phyloP scores from a whole-genome alignment of 306 rosid species.

The Medicago truncatula region DNA sequence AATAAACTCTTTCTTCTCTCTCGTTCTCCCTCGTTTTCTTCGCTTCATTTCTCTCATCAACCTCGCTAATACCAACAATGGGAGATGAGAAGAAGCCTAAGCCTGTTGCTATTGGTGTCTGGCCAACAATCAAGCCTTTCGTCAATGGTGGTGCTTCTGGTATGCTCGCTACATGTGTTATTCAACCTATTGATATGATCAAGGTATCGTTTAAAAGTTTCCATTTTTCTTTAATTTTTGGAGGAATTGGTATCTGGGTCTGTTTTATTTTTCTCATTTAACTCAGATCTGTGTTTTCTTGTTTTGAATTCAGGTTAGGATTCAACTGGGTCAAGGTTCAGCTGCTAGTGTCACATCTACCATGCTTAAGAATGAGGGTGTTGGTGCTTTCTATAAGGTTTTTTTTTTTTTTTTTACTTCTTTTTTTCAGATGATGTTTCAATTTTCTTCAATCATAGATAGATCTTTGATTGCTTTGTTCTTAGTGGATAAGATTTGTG shows the following conservation, averaged over 20 bases:
- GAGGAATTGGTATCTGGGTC: background rate
- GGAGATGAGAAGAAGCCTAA: conserved; percentile 87
- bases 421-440: conserved; percentile 1
- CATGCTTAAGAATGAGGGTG: conserved; percentile 92
- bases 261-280: background rate
- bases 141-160: conserved; percentile 96
- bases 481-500: conserved; percentile 6
- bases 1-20: background rate
- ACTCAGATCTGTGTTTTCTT: conserved; percentile 61
- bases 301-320: conserved; percentile 75
- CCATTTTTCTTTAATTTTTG: background rate
- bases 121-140: conserved; percentile 92
- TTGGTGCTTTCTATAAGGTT: conserved; percentile 90
- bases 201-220: conserved; percentile 65
- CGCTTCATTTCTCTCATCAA: background rate
- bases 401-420: background rate
- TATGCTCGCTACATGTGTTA: conserved; percentile 97
- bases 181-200: conserved; percentile 96
- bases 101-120: conserved; percentile 55
- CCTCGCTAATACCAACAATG: conserved; percentile 52
- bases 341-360: conserved; percentile 69
- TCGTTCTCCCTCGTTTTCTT: conserved; percentile 45
- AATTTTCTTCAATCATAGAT: conserved; percentile 22
- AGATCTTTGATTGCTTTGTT: conserved; percentile 36
- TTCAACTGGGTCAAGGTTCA: conserved; percentile 97